phyloP scores from a whole-genome alignment of 2,329 filamentous ascomycete species.

The Lasiodiplodia sp. region DNA sequence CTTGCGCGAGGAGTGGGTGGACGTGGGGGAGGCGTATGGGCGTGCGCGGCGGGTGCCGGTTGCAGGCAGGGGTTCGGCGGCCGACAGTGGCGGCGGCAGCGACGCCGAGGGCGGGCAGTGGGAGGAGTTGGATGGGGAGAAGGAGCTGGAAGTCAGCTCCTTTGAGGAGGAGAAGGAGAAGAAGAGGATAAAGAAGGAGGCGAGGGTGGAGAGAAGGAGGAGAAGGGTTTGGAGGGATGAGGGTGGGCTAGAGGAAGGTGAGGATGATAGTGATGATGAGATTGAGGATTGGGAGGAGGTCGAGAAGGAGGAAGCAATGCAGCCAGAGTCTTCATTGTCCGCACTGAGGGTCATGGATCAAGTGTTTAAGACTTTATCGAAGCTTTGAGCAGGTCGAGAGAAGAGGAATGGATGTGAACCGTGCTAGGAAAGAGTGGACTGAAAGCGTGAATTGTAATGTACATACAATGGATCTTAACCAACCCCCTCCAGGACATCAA shows the following conservation, averaged over 20 bases:
- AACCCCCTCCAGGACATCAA: no score
- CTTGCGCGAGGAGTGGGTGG: conserved; percentile 40
- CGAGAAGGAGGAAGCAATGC: conserved; percentile 17
- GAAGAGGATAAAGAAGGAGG: not conserved
- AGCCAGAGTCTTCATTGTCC: not conserved
- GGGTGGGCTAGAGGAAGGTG: not conserved
- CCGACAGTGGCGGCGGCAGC: no score
- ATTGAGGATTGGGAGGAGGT: conserved; percentile 35
- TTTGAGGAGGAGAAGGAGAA: not conserved
- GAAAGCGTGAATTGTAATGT: not conserved
- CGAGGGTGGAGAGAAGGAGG: not conserved
- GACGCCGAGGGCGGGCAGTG: conserved; percentile 28
- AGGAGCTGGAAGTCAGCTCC: not conserved
- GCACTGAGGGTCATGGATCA: not conserved
- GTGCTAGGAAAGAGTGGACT: not conserved
- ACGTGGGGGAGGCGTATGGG: conserved; percentile 28
- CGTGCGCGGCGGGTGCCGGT: not conserved
- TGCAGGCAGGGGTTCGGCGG: no score
- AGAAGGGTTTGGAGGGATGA: not conserved
- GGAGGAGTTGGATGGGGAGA: conserved; percentile 37
- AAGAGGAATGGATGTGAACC: not conserved
- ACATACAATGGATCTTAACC: not conserved
- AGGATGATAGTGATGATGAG: conserved; percentile 16
- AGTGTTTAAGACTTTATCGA: conserved; percentile 1
- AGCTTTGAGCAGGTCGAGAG: not conserved